Percentiles rank a stretch among this genome's conserved stretches.
These are phyloP conservation scores for Candida arabinofermentans DNA, from an alignment of 805 yeast species.

Conservation along the genomic window DNA sequence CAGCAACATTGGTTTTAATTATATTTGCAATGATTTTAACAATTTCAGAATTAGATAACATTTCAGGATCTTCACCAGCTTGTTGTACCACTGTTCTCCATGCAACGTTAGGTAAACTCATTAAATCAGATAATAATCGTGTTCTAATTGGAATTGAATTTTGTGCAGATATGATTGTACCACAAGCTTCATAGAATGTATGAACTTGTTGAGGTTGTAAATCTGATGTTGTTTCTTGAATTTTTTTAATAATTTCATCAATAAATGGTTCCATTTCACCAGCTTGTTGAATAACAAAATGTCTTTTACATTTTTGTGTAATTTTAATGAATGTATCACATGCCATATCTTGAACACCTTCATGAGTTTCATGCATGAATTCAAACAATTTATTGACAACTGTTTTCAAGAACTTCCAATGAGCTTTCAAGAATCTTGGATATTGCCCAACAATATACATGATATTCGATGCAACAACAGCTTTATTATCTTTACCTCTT, in stretches of 20 bases:
- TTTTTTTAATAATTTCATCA: constrained; percentile 79
- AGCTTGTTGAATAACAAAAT: constrained; percentile 83
- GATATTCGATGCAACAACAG: constrained; percentile 98
- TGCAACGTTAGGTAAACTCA: constrained; percentile 91
- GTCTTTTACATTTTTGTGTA: constrained; percentile 91
- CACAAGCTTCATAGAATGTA: constrained; percentile 97
- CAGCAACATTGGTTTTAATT: constrained; percentile 92
- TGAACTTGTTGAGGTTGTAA: constrained; percentile 97
- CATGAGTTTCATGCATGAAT: constrained; percentile 99
- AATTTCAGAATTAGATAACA: constrained; percentile 72
- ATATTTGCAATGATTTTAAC: constrained; percentile 92
- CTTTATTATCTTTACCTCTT: constrained; percentile 96
- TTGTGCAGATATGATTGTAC: constrained; percentile 87
- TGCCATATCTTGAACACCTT: constrained; percentile 99
- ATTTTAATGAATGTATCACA: constrained; percentile 98
- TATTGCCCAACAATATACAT: constrained; percentile 99
- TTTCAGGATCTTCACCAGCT: constrained; percentile 77
- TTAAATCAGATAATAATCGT: constrained; percentile 67
- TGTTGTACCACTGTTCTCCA: constrained; percentile 88
- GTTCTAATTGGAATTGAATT: constrained; percentile 65
- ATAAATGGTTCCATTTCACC: constrained; percentile 89
- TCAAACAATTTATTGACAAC: constrained; percentile 94
- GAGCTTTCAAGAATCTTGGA: constrained; percentile 95
- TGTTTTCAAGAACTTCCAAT: constrained; percentile 95
- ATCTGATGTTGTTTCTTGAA: constrained; percentile 85